Evolutionary conservation across 345 rosid species (phyloP), one percentile per base, ranked within the genome.

Genomic region (Corchorus olitorius): DNA sequence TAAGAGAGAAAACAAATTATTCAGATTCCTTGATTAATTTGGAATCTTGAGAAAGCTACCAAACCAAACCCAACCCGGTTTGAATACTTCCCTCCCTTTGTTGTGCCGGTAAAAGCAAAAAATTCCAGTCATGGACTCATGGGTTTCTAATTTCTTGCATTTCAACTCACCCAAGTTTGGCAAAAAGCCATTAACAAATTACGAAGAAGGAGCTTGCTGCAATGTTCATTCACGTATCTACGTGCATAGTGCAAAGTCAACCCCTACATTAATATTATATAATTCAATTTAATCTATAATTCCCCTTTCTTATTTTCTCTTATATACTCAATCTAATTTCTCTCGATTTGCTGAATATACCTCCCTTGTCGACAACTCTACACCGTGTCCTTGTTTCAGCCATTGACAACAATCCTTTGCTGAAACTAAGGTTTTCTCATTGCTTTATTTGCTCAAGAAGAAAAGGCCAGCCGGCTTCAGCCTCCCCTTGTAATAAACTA

Each of bases 201-300:
- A 39, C 73, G 82, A 75, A 68, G 66, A 77, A 15, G 48, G 20
- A 78, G 72, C 72, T 84, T 86, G 86, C 91, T 80, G 86, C 84
- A 62, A 75, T 82, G 70, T 90, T 86, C 84, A 83, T 82, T 75
- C 59, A 87, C 84, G 87, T 72, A 74, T 81, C 82, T 81, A 77
- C 70, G 65, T 76, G 76, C 83, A 78, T 78, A 86, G 94, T 90
- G 77, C 83, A 78, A 80, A 86, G 97, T 90, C 97, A 90, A 86
- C 81, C 83, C 81, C 27, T 27, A 1, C 27, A 27, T 27, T 27
- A 27, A 0, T 27, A 27, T 27, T 27, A 27, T 27, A 27, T 27
- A 27, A 27, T 27, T 27, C 27, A 27, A 27, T 27, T 27, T 27
- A 27, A 27, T n/a, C n/a, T n/a, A n/a, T n/a, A n/a, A 27, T 27